A percentile compares a stretch with the other conserved stretches of the same genome.
These are phyloP conservation scores for Aspergillus latus DNA, from an alignment of 2,329 filamentous ascomycete species.

Conservation along the genomic window DNA sequence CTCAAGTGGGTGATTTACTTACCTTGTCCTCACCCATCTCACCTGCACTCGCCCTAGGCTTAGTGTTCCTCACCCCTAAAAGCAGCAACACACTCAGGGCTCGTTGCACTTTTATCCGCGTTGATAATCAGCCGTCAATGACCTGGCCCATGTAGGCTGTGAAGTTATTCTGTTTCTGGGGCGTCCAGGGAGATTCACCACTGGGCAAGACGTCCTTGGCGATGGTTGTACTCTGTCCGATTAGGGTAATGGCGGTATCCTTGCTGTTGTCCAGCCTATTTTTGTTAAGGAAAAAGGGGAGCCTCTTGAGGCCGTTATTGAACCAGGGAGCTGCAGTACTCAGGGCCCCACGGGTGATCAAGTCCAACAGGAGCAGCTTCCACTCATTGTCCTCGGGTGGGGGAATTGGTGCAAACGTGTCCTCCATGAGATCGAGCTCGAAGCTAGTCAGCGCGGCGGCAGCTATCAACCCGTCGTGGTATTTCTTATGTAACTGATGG, in stretches of 20 bases:
- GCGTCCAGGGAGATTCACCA: conserved; percentile 1
- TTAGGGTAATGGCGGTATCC: conserved; percentile 8
- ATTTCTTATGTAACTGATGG: background rate
- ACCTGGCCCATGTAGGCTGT: conserved; percentile 14
- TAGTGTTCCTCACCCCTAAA: no score
- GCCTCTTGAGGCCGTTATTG: conserved; percentile 1
- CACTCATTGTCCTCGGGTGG: background rate
- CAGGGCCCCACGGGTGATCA: background rate
- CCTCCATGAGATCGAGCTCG: conserved; percentile 9
- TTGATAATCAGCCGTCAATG: background rate
- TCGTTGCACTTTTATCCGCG: no score
- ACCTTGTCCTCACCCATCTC: no score
- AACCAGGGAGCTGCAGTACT: conserved; percentile 2
- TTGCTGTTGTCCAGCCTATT: conserved; percentile 8
- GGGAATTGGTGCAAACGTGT: conserved; percentile 4
- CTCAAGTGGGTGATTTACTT: no score
- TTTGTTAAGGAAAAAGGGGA: background rate
- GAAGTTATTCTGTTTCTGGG: conserved; percentile 11
- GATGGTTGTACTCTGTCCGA: conserved; percentile 11
- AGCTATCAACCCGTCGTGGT: background rate
- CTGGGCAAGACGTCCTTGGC: conserved; percentile 8
- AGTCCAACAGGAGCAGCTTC: background rate
- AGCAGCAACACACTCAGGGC: no score
- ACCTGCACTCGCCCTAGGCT: no score
- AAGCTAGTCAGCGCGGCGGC: background rate